Conservation (phyloP, 2,329 filamentous ascomycete genomes). For the Curvularia hawaiiensis region DNA sequence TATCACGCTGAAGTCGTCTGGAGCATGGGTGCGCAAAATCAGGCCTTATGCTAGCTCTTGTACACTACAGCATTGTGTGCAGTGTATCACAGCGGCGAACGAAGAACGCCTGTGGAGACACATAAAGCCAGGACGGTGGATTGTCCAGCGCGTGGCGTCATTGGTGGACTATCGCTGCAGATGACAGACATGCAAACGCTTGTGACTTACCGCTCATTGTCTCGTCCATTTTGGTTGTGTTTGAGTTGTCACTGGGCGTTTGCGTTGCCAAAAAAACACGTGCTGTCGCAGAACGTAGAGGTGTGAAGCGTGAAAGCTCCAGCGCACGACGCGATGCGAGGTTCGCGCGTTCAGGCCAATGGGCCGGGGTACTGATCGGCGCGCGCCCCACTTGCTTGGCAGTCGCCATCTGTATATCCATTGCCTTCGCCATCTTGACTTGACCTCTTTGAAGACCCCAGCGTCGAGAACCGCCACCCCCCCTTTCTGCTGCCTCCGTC, state of each 20-base stretch:
- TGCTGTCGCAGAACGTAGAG: neutral
- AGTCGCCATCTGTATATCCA: constrained; percentile 25
- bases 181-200: neutral
- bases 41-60: constrained; percentile 1
- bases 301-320: constrained; percentile 9
- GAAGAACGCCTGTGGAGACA: neutral
- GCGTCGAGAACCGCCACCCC: constrained; percentile 45
- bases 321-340: constrained; percentile 22
- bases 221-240: constrained; percentile 40
- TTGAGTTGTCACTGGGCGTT: neutral
- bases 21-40: neutral
- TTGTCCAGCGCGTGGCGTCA: constrained; percentile 1
- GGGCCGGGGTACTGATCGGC: constrained; percentile 8
- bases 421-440: constrained; percentile 19
- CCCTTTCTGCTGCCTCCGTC: constrained; percentile 30
- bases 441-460: constrained; percentile 47
- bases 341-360: constrained; percentile 25
- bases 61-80: neutral
- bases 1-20: neutral
- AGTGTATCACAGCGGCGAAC: neutral
- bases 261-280: neutral
- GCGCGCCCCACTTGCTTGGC: constrained; percentile 23
- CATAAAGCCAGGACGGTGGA: neutral
- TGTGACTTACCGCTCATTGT: constrained; percentile 44
- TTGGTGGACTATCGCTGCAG: neutral